Evolutionary conservation across 352 stramenopile species (phyloP), one percentile per base, ranked within the genome.

Genomic region (Nothophytophthora sp.): DNA sequence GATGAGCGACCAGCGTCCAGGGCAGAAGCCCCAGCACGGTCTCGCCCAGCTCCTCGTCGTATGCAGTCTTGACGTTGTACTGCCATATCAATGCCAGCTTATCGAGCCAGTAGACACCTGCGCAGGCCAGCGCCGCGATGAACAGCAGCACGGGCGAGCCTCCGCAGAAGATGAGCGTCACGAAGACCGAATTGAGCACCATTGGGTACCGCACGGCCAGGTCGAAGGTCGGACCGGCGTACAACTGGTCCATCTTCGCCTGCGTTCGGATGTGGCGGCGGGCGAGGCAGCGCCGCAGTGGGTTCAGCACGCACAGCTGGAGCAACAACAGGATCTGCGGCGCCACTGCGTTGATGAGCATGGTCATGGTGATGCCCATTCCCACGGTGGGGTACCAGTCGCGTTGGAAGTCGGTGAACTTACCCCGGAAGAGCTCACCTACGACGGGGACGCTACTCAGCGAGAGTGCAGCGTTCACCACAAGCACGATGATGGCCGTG

Each of bases 301-400:
- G 86, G 6, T 50, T 68, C 3, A 92, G 24, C 2, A 94, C 11
- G 18, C 76, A 85, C 55, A 90, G 68, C 18, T 89, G 65, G 8
- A 89, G 23, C 16, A 82, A 61, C 8, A 90, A 58, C n/a, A 80
- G 43, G 4, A 69, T 18, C n/a, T 93, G 83, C 0, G 83, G 82
- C 18, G 81, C 60, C 20, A 92, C 60, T 0, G 82, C 76, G 57
- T 95, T 95, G 55, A 94, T 80, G 35, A 92, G 55, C 86, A 95
- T 96, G 5, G 83, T 92, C 65, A 81, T 88, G 0, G 86, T 90
- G 53, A 96, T 84, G 24, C 80, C 83, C 63, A 92, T 89, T 28
- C 86, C 86, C n/a, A 96, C 86, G 5, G 67, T 90, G 11, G 81
- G 79, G 60, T 94, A 96, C 86, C 86, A 96, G 5, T 88, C 73